Evolutionary conservation across 2,329 filamentous ascomycete genomes (phyloP), one percentile per base, ranked within the genome.

Genomic region (Passalora sequoiae): DNA sequence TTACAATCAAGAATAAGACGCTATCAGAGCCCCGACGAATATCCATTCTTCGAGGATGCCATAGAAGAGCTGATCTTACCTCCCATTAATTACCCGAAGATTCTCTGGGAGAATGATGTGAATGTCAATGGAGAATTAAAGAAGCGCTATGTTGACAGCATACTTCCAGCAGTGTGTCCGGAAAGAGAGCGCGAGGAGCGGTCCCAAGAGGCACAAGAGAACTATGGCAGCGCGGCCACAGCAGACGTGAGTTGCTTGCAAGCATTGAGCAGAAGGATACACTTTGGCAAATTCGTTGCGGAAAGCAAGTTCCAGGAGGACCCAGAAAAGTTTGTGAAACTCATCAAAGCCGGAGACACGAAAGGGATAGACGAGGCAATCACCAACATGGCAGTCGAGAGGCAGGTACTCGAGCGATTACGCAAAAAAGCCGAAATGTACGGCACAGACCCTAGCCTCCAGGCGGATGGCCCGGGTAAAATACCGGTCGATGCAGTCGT

Each of bases 261-360:
- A 71, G 86, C 92, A 3, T 71, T 98, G 35, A 94, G 87, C 28
- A 78, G 91, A 30, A 76, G 92, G 43, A 92, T 98, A 56, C 92
- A 98, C 68, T 98, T 95, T 70, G 92, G 92, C 56, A 98, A 97
- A 70, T 97, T 97, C 60, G 92, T 98, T 6, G 92, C 92, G 31
- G 92, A 98, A 74, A 83, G 84, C 47, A 98, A 98, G 71, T 98
- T 96, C 69, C 78, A 78, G 57, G 83, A 84, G 35, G 86, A 97
- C 56, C 77, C 81, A 21, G 86, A 89, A 57, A 77, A 72, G 50
- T 98, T 91, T 64, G 89, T 86, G 4, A 74, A 73, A 50, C 68
- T 97, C 67, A 97, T 98, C 69, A 81, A 83, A 65, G 83, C 80
- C 1, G 81, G 75, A 49, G 89, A 98, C 66, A 75, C 85, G 4